Base-by-base conservation (phyloP, 768 basidiomycete species). In the Pleurotus giganteus region DNA sequence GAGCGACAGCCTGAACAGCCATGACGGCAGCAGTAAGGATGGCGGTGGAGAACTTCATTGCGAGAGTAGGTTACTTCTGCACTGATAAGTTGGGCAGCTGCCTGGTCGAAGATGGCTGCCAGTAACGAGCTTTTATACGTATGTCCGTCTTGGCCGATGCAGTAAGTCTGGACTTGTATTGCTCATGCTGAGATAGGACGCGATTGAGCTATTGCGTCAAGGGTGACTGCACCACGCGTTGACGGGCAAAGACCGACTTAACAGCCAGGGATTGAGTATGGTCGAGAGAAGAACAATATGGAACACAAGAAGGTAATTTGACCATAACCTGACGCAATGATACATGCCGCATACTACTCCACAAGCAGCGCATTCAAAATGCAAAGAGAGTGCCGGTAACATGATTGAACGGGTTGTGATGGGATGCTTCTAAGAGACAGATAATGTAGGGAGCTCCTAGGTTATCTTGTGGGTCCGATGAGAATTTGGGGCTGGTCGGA, bases 41-140 rank as follows among this genome's bases (percentile, higher is more conserved):
- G 15, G 49, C 34, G 49, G 37, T 36, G 49, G 49, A 51, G 49
- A 51, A 51, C 49, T 37, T 51, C 49, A 51, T 51, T 36, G 31
- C 37, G 49, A 37, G 8, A 17, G 49, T 27, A 37, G 34, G 34
- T 28, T 17, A 51, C 12, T 51, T 36, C 49, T 51, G 34, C 49
- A 13, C 31, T 36, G 49, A 9, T n/a, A n/a, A 26, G 49, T 13
- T 24, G 34, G 32, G 24, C 12, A 24, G 49, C 37, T 37, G 49
- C 49, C 49, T 51, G 44, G 49, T 51, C 19, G 8, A 36, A 13
- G n/a, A 11, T 24, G 29, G 31, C 13, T 23, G 19, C 24, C 21
- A 11, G 7, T 31, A 39, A 31, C n/a, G n/a, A 12, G 31, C 27
- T 27, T 51, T 51, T 51, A 51, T 51, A 34, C 49, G 3, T 4